phyloP scores from a whole-genome alignment of 164 flowering plant genomes.

The Euptelea pleiosperma region DNA sequence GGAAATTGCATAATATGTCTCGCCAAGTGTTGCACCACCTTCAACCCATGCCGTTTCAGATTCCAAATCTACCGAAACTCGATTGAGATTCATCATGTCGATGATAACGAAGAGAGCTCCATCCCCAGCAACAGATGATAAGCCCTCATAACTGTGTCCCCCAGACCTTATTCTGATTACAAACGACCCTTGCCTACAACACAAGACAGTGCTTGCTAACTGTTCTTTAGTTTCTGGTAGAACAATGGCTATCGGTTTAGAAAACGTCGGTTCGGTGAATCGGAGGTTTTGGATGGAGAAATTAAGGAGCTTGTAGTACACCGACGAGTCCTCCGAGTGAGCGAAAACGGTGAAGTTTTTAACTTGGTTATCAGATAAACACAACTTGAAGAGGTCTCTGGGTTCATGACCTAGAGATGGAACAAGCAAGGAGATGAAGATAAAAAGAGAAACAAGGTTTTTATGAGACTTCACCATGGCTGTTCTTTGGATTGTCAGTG shows the following conservation, averaged over 20 bases:
- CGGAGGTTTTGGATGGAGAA: constrained; percentile 28
- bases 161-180: constrained; percentile 24
- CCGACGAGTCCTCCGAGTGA: not conserved
- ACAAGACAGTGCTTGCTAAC: constrained; percentile 15
- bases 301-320: constrained; percentile 13
- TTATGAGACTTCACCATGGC: not conserved
- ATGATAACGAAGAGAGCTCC: constrained; percentile 22
- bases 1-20: constrained; percentile 24
- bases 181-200: constrained; percentile 20
- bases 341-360: constrained; percentile 17
- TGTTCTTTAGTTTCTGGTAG: constrained; percentile 22
- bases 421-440: not conserved
- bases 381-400: constrained; percentile 11
- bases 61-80: constrained; percentile 16
- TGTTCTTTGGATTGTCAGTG: not conserved
- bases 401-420: constrained; percentile 5
- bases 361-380: constrained; percentile 17
- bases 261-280: constrained; percentile 12
- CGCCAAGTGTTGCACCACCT: constrained; percentile 35
- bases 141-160: constrained; percentile 31
- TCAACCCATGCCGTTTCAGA: constrained; percentile 28
- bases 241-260: constrained; percentile 20
- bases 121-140: constrained; percentile 12
- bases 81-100: constrained; percentile 28
- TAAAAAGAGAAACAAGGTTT: constrained; percentile 5